Evolutionary conservation across 1,139 yeast genomes (phyloP).

Genomic region (Lodderomyces orthopsilosis): DNA sequence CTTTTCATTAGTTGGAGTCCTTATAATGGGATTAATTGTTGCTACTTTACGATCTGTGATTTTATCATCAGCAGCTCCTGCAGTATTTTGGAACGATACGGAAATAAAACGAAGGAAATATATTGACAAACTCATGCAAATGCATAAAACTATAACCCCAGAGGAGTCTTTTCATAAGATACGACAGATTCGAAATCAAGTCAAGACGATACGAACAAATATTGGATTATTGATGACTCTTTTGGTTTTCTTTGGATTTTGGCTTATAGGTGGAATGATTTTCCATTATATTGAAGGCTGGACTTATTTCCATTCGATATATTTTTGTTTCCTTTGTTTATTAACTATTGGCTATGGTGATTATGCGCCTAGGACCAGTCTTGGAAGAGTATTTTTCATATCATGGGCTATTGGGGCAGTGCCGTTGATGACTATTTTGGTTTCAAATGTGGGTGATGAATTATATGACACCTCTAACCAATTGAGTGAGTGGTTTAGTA

Average conservation of each 20-base stretch:
- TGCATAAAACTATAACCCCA: slow-evolving; percentile 22
- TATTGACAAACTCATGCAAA: slow-evolving; percentile 17
- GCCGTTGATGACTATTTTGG: slow-evolving; percentile 80
- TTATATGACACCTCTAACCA: slow-evolving; percentile 36
- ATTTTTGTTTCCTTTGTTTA: slow-evolving; percentile 72
- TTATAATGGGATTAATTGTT: slow-evolving; percentile 68
- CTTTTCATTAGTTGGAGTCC: slow-evolving; percentile 66
- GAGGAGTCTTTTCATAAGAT: slow-evolving; percentile 54
- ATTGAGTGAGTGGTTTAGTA: slow-evolving; percentile 17
- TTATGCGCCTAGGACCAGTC: slow-evolving; percentile 55
- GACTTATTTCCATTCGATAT: slow-evolving; percentile 66
- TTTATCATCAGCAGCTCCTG: slow-evolving; percentile 56
- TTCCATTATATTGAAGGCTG: slow-evolving; percentile 61
- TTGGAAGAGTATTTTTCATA: slow-evolving; percentile 72
- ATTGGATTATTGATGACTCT: slow-evolving; percentile 41
- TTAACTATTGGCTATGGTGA: slow-evolving; percentile 87
- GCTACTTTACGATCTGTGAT: slow-evolving; percentile 68
- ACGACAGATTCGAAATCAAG: slow-evolving; percentile 43
- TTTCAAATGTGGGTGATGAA: slow-evolving; percentile 69
- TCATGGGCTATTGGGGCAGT: slow-evolving; percentile 80
- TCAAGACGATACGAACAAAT: slow-evolving; percentile 28
- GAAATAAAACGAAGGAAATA: slow-evolving; percentile 34
- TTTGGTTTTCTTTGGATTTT: slow-evolving; percentile 51
- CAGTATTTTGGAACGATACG: slow-evolving; percentile 60
- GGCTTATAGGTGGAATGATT: slow-evolving; percentile 70